phyloP scores from a whole-genome alignment of 1,284 basidiomycete genomes.

The Moesziomyces sp. region DNA sequence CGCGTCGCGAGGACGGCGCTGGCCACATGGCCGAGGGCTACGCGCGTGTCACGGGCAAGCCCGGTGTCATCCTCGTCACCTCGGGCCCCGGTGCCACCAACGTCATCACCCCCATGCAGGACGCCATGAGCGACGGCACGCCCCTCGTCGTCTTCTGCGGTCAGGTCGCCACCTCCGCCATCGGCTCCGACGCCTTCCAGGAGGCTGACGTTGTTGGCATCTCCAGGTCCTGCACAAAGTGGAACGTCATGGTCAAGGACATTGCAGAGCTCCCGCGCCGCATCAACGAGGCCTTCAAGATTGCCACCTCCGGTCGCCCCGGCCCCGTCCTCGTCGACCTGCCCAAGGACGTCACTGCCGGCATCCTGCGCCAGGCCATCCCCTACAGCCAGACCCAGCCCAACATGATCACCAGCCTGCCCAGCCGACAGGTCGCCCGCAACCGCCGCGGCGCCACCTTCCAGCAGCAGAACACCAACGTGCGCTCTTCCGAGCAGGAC shows the following conservation, averaged over 20 bases:
- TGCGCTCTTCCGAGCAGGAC: slow-evolving; percentile 37
- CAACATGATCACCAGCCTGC: slow-evolving; percentile 71
- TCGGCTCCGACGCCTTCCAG: slow-evolving; percentile 97
- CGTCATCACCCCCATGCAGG: slow-evolving; percentile 97
- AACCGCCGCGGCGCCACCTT: slow-evolving; percentile 42
- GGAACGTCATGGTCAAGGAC: slow-evolving; percentile 99
- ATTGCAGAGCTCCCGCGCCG: slow-evolving; percentile 91
- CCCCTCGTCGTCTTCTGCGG: slow-evolving; percentile 96
- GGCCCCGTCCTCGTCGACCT: slow-evolving; percentile 97
- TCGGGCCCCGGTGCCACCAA: slow-evolving; percentile 98
- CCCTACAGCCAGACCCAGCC: slow-evolving; percentile 89
- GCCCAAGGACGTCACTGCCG: slow-evolving; percentile 96
- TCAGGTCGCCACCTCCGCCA: slow-evolving; percentile 96
- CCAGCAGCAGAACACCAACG: slow-evolving; percentile 22
- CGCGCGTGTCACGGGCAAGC: slow-evolving; percentile 95
- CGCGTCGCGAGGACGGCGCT: slow-evolving; percentile 95
- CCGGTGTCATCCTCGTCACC: slow-evolving; percentile 96
- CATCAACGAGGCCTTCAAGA: slow-evolving; percentile 99
- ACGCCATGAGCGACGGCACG: slow-evolving; percentile 92
- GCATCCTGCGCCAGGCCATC: slow-evolving; percentile 85
- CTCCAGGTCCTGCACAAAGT: slow-evolving; percentile 95
- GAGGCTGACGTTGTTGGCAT: slow-evolving; percentile 97
- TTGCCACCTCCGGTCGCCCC: slow-evolving; percentile 93
- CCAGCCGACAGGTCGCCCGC: slow-evolving; percentile 62
- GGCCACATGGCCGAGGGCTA: slow-evolving; percentile 99